Evolutionary conservation across 2,329 filamentous ascomycete genomes (phyloP).

Genomic region (Curvularia spicifera): DNA sequence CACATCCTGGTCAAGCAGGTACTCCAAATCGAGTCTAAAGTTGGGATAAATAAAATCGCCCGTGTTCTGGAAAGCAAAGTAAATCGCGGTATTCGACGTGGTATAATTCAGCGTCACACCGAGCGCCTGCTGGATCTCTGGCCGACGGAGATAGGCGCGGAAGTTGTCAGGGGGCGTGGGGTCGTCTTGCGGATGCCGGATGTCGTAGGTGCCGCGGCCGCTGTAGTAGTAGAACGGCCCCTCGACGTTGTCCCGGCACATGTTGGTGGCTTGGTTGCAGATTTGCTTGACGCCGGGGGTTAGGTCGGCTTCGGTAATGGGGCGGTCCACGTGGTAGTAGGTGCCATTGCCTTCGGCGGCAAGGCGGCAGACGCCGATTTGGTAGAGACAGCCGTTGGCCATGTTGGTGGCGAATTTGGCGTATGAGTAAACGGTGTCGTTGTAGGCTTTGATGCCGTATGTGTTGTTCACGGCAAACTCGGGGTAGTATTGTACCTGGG

Average conservation of each 20-base stretch:
- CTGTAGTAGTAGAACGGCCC: constrained; percentile 61
- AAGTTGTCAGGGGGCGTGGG: constrained; percentile 61
- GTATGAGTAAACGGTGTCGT: constrained; percentile 65
- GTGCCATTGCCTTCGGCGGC: constrained; percentile 46
- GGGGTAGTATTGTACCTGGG: constrained; percentile 59
- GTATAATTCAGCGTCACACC: constrained; percentile 69
- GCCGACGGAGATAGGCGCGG: constrained; percentile 66
- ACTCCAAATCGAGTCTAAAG: constrained; percentile 54
- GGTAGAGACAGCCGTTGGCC: constrained; percentile 56
- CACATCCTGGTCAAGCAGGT: constrained; percentile 51
- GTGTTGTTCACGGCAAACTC: constrained; percentile 63
- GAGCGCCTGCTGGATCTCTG: constrained; percentile 63
- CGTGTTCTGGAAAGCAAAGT: constrained; percentile 59
- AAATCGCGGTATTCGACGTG: constrained; percentile 53
- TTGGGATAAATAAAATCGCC: constrained; percentile 66
- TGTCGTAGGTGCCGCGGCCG: constrained; percentile 61
- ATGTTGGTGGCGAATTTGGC: constrained; percentile 62
- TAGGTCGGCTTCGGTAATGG: constrained; percentile 36
- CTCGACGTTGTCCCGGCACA: constrained; percentile 65
- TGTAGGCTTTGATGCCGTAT: constrained; percentile 62
- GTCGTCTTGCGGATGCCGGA: constrained; percentile 58
- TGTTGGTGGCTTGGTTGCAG: constrained; percentile 62
- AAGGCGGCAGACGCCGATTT: constrained; percentile 60
- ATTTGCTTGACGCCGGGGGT: constrained; percentile 40
- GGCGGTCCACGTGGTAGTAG: constrained; percentile 28